Conservation (phyloP, 257 asterid genomes). For the Primulina tabacum region DNA sequence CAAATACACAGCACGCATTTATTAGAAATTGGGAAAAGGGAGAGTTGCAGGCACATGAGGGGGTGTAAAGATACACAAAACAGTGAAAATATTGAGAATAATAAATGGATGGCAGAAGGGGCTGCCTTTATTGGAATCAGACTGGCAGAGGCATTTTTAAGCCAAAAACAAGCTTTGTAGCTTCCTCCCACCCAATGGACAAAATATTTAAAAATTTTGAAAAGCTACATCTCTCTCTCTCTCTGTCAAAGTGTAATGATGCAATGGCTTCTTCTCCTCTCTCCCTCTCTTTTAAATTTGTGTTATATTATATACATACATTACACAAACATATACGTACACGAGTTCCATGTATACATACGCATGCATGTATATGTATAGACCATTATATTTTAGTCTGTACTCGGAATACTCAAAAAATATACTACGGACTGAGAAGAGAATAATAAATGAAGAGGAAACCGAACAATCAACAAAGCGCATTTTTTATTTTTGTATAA, state of each 20-base stretch:
- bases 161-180: conserved; percentile 29
- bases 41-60: conserved; percentile 18
- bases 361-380: too few relatives aligned
- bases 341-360: too few relatives aligned
- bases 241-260: neutral
- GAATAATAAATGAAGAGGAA: too few relatives aligned
- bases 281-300: too few relatives aligned
- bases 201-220: too few relatives aligned
- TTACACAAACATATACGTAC: too few relatives aligned
- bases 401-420: too few relatives aligned
- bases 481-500: too few relatives aligned
- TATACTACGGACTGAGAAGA: too few relatives aligned
- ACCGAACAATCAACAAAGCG: neutral
- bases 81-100: conserved; percentile 63
- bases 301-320: too few relatives aligned
- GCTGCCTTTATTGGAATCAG: conserved; percentile 46
- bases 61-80: conserved; percentile 36
- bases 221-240: neutral
- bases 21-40: conserved; percentile 15
- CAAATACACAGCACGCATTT: conserved; percentile 15
- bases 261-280: neutral
- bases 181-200: conserved; percentile 11
- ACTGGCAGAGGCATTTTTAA: conserved; percentile 41
- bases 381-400: too few relatives aligned
- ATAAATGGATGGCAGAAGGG: conserved; percentile 36